Conservation (phyloP, 2,329 filamentous ascomycete genomes). For the Akanthomyces uredinophilus region DNA sequence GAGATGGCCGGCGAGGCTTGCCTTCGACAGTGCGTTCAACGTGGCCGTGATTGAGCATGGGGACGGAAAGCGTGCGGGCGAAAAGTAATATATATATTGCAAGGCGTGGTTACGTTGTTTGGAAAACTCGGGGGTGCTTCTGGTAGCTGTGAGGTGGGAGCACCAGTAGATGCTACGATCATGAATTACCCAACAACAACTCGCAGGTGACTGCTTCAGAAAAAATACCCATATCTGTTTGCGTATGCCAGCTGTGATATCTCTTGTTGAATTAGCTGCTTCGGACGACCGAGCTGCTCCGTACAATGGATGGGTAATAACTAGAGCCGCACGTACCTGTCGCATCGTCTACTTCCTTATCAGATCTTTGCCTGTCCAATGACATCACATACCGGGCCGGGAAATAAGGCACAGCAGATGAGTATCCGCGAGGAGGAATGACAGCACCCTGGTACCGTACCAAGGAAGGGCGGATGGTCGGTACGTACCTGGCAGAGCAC, state of each 20-base stretch:
- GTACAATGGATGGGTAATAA: too few species aligned
- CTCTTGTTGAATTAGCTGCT: neutral
- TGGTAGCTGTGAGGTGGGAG: too few species aligned
- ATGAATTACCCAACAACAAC: too few species aligned
- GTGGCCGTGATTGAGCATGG: slow-evolving; percentile 13
- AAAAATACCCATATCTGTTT: too few species aligned
- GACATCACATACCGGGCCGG: neutral
- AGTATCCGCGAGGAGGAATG: neutral
- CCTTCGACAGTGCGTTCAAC: slow-evolving; percentile 13
- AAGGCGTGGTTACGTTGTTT: slow-evolving; percentile 18
- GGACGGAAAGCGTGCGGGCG: neutral
- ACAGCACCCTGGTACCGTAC: neutral
- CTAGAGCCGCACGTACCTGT: neutral
- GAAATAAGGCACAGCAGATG: neutral
- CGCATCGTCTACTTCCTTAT: neutral
- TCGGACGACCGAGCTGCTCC: neutral
- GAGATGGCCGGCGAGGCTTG: slow-evolving; percentile 19
- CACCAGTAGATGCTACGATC: too few species aligned
- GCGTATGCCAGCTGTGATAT: neutral
- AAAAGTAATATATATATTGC: slow-evolving; percentile 11
- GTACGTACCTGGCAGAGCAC: neutral
- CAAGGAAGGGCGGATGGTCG: neutral
- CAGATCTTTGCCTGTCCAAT: slow-evolving; percentile 6
- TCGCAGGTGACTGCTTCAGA: neutral
- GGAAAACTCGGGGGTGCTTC: slow-evolving; percentile 10